Evolutionary conservation across 2,329 filamentous ascomycete species (phyloP).

Genomic region (Magnaporthales sp.): DNA sequence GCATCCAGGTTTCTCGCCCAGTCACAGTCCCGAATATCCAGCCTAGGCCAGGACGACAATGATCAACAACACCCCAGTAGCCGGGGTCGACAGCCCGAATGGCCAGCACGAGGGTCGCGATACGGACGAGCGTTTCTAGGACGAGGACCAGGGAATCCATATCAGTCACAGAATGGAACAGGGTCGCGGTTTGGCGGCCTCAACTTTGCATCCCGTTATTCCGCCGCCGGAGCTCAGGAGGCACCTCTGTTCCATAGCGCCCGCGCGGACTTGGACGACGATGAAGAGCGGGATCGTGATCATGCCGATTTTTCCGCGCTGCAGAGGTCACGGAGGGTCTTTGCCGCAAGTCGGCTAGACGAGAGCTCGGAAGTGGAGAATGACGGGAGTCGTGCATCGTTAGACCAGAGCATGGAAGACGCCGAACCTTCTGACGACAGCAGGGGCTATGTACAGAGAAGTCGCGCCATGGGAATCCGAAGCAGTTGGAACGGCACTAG

Average conservation of each 20-base stretch:
- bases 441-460: conserved; percentile 35
- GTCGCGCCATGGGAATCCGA: conserved; percentile 44
- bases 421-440: conserved; percentile 25
- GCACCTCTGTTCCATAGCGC: conserved; percentile 93
- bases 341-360: conserved; percentile 73
- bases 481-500: conserved; percentile 56
- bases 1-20: conserved; percentile 93
- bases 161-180: conserved; percentile 46
- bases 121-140: conserved; percentile 34
- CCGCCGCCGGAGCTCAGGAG: conserved; percentile 54
- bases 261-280: conserved; percentile 87
- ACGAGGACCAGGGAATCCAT: conserved; percentile 59
- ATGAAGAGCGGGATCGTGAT: conserved; percentile 81
- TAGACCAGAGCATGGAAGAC: conserved; percentile 45
- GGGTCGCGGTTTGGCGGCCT: conserved; percentile 63
- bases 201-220: conserved; percentile 69
- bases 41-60: conserved; percentile 52
- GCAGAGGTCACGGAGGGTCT: conserved; percentile 80
- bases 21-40: conserved; percentile 83
- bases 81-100: conserved; percentile 22
- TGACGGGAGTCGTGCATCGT: conserved; percentile 48
- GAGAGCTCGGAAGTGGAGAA: conserved; percentile 81
- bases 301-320: conserved; percentile 91
- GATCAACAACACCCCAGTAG: conserved; percentile 21
- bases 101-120: conserved; percentile 24